Evolutionary conservation across 2,329 filamentous ascomycete species (phyloP).

Genomic region (Apiospora aurea): DNA sequence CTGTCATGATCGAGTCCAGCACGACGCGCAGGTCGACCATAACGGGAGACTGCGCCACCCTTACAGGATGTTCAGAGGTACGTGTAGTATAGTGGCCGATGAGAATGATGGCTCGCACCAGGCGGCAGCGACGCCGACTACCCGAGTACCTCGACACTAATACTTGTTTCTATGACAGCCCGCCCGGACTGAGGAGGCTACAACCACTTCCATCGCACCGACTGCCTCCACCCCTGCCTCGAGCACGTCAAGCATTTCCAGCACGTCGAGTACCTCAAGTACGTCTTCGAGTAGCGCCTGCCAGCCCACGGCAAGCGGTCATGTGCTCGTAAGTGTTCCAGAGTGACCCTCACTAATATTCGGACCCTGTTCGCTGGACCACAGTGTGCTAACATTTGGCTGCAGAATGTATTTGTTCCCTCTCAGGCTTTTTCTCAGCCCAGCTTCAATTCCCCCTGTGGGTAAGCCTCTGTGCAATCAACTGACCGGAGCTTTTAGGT

Average conservation of each 20-base stretch:
- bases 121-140: not conserved
- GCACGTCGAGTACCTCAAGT: not conserved
- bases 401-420: not conserved
- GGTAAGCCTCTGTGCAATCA: not conserved
- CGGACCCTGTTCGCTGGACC: not conserved
- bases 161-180: not conserved
- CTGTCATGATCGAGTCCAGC: not conserved
- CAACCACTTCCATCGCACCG: not conserved
- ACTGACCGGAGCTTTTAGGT: not conserved
- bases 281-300: not conserved
- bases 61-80: not conserved
- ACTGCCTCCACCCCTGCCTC: not conserved
- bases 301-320: not conserved
- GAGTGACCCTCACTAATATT: too few species aligned
- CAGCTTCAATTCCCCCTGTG: not conserved
- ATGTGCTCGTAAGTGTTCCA: not conserved
- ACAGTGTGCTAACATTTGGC: not conserved
- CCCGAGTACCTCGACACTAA: not conserved
- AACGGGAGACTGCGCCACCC: not conserved
- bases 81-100: not conserved
- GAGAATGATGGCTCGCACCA: too few species aligned
- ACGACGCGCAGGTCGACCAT: constrained; percentile 24
- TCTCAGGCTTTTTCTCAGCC: not conserved
- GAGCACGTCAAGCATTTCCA: not conserved
- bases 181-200: not conserved